Evolutionary conservation across 2,329 filamentous ascomycete species (phyloP).

Genomic region (Blumeriella jaapii): DNA sequence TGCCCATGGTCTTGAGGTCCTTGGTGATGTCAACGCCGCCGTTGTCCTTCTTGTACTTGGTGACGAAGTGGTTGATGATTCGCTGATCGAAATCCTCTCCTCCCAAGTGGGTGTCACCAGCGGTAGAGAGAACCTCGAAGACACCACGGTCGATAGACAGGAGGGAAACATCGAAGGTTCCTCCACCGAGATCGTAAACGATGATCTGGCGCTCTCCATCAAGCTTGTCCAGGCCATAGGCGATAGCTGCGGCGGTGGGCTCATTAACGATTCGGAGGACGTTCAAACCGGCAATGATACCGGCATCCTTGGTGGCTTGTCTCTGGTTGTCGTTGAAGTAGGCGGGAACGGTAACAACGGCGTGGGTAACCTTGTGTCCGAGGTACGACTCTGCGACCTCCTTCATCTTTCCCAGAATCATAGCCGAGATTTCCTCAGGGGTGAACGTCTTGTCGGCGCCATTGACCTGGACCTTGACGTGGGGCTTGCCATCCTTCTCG

Average conservation of each 20-base stretch:
- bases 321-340: conserved; percentile 99
- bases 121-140: conserved; percentile 88
- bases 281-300: conserved; percentile 83
- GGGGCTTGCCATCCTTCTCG: conserved; percentile 81
- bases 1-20: conserved; percentile 96
- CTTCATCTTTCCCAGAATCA: conserved; percentile 79
- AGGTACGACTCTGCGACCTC: conserved; percentile 69
- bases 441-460: conserved; percentile 61
- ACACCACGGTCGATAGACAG: conserved; percentile 85
- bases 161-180: conserved; percentile 90
- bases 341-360: conserved; percentile 87
- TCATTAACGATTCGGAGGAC: conserved; percentile 96
- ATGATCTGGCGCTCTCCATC: conserved; percentile 78
- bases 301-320: conserved; percentile 93
- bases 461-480: conserved; percentile 62
- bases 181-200: conserved; percentile 88
- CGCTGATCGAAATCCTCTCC: conserved; percentile 99
- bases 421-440: conserved; percentile 69
- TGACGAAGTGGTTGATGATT: conserved; percentile 91
- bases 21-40: conserved; percentile 77
- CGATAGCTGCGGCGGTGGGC: conserved; percentile 88
- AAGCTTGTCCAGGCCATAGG: conserved; percentile 85
- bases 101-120: conserved; percentile 94
- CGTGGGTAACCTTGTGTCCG: conserved; percentile 74
- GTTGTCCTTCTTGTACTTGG: conserved; percentile 99